A percentile compares a stretch with the other conserved stretches of the same genome.
Evolutionary conservation across 2,329 filamentous ascomycete species (phyloP).

Genomic region (Nannizziopsis barbatae): DNA sequence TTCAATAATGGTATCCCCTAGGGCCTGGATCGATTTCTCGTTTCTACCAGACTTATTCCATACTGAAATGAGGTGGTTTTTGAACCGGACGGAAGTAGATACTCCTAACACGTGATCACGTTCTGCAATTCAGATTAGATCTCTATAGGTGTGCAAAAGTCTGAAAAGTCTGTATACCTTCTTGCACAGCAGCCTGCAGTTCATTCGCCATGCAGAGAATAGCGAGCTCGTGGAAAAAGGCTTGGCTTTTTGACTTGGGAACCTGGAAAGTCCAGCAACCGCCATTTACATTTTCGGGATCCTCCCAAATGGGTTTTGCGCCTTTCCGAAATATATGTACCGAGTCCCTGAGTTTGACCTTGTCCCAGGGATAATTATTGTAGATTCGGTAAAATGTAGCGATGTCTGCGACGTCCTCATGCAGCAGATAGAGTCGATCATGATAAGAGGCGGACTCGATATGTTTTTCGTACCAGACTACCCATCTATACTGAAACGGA

Average conservation of each 20-base stretch:
- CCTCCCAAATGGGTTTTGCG: conserved; percentile 69
- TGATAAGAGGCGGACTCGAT: conserved; percentile 22
- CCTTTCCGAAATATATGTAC: conserved; percentile 71
- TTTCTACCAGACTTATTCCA: conserved; percentile 87
- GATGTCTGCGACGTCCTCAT: conserved; percentile 34
- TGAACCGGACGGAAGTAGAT: conserved; percentile 77
- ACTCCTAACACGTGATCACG: conserved; percentile 81
- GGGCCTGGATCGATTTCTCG: conserved; percentile 61
- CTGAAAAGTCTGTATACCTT: conserved; percentile 53
- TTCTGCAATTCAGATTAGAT: conserved; percentile 37
- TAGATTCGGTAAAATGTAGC: conserved; percentile 62
- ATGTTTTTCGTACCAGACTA: conserved; percentile 39
- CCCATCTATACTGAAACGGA: conserved; percentile 39
- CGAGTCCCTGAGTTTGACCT: conserved; percentile 65
- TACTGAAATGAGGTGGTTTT: conserved; percentile 74
- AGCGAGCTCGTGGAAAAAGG: conserved; percentile 29
- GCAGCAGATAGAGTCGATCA: conserved; percentile 29
- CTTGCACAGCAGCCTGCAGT: conserved; percentile 57
- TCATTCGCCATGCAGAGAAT: conserved; percentile 31
- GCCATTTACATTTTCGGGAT: conserved; percentile 72
- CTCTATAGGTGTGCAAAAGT: not conserved
- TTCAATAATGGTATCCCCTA: conserved; percentile 61
- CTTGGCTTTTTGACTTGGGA: conserved; percentile 57
- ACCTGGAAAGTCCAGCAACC: conserved; percentile 91
- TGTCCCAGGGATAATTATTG: conserved; percentile 67